Evolutionary conservation across 352 stramenopile genomes (phyloP).

Genomic region (Halophytophthora batemanensis): DNA sequence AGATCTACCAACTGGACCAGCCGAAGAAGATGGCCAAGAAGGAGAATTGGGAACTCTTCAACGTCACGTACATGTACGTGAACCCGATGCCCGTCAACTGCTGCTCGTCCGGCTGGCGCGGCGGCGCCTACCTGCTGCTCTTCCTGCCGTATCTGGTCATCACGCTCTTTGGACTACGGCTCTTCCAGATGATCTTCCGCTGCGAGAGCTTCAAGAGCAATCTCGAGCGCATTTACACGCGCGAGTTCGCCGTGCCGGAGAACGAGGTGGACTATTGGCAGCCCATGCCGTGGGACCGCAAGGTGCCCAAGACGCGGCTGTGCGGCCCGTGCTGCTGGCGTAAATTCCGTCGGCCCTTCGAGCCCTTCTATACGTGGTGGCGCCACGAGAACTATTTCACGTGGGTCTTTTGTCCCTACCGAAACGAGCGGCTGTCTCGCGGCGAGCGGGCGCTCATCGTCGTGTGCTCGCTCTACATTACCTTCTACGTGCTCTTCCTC

Average conservation of each 20-base stretch:
- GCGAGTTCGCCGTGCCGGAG: conserved; percentile 49
- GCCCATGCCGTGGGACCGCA: conserved; percentile 62
- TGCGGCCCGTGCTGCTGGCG: conserved; percentile 63
- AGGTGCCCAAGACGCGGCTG: conserved; percentile 61
- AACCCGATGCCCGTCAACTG: conserved; percentile 66
- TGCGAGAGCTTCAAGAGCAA: conserved; percentile 62
- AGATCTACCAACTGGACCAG: conserved; percentile 44
- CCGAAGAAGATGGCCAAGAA: conserved; percentile 25
- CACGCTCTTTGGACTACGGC: conserved; percentile 45
- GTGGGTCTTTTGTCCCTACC: conserved; percentile 70
- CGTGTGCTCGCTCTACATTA: conserved; percentile 68
- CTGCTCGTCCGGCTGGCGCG: conserved; percentile 40
- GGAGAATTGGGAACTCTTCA: conserved; percentile 11
- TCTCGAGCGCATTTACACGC: conserved; percentile 56
- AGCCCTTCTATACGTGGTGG: conserved; percentile 78
- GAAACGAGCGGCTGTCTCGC: conserved; percentile 56
- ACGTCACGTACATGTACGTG: conserved; percentile 39
- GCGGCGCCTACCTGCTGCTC: conserved; percentile 47
- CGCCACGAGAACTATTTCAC: conserved; percentile 78
- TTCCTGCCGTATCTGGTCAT: conserved; percentile 58
- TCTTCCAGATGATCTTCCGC: conserved; percentile 57
- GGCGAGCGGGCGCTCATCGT: conserved; percentile 63
- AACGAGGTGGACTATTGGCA: conserved; percentile 76
- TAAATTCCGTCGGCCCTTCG: conserved; percentile 54
- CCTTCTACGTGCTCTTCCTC: conserved; percentile 72